Evolutionary conservation across 2,329 filamentous ascomycete species (phyloP).

Genomic region (Paecilomyces dactylethromorphus): DNA sequence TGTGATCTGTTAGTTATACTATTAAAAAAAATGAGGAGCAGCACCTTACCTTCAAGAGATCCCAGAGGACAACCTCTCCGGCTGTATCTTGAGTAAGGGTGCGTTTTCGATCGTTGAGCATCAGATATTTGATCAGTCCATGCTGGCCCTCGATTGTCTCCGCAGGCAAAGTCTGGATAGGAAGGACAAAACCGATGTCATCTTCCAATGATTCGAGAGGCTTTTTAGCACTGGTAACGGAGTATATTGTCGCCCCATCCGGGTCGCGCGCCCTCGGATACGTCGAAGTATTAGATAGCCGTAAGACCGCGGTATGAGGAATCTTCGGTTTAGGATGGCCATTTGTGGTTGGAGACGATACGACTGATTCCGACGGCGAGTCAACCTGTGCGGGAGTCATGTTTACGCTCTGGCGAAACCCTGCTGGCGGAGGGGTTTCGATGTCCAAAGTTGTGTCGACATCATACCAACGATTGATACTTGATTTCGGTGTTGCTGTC

Average conservation of each 20-base stretch:
- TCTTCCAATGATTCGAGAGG: slow-evolving; percentile 49
- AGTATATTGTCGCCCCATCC: slow-evolving; percentile 50
- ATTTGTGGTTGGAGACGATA: slow-evolving; percentile 19
- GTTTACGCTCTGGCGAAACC: slow-evolving; percentile 49
- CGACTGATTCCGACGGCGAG: slow-evolving; percentile 21
- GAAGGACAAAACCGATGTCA: slow-evolving; percentile 47
- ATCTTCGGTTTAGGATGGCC: slow-evolving; percentile 52
- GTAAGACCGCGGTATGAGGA: slow-evolving; percentile 68
- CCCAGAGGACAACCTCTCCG: slow-evolving; percentile 91
- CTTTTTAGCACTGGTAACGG: slow-evolving; percentile 47
- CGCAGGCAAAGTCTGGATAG: slow-evolving; percentile 61
- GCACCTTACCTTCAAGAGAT: slow-evolving; percentile 67
- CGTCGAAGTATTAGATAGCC: slow-evolving; percentile 74
- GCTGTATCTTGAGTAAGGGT: slow-evolving; percentile 91
- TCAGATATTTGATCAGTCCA: slow-evolving; percentile 84
- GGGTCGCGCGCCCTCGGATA: slow-evolving; percentile 58
- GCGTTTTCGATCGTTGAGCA: slow-evolving; percentile 83
- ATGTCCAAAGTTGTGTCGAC: slow-evolving; percentile 72
- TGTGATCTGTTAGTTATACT: slow-evolving; percentile 27
- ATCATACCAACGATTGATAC: slow-evolving; percentile 86
- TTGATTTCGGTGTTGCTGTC: slow-evolving; percentile 85
- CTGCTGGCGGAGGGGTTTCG: slow-evolving; percentile 38
- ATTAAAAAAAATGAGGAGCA: slow-evolving; percentile 7
- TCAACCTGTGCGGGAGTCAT: slow-evolving; percentile 39
- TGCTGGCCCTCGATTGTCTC: slow-evolving; percentile 93